phyloP scores from a whole-genome alignment of 2,329 filamentous ascomycete genomes.

The Alternaria conjuncta region DNA sequence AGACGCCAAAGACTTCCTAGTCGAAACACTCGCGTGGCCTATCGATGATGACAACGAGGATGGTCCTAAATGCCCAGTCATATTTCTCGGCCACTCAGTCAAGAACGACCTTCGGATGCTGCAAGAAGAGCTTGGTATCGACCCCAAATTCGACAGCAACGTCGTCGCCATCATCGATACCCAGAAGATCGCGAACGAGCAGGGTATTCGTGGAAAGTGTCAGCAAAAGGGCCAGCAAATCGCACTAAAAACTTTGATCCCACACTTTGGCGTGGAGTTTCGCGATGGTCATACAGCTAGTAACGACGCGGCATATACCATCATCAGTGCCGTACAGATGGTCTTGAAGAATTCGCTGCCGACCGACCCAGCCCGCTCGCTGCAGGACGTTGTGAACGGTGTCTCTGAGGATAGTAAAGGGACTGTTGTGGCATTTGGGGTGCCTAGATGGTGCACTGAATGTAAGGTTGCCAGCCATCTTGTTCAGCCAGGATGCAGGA shows the following conservation, averaged over 20 bases:
- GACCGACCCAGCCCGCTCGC: neutral
- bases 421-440: neutral
- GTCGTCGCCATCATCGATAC: neutral
- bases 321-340: neutral
- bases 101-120: conserved; percentile 2
- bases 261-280: neutral
- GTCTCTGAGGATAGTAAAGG: neutral
- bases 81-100: conserved; percentile 5
- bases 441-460: neutral
- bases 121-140: neutral
- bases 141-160: neutral
- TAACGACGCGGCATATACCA: neutral
- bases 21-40: neutral
- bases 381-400: neutral
- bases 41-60: neutral
- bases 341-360: neutral
- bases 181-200: neutral
- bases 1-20: neutral
- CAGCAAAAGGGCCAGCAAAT: neutral
- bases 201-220: neutral
- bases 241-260: neutral
- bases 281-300: neutral
- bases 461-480: neutral
- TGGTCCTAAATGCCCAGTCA: neutral
- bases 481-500: neutral